Conservation (phyloP, 257 asterid species). For the Salvia splendens region DNA sequence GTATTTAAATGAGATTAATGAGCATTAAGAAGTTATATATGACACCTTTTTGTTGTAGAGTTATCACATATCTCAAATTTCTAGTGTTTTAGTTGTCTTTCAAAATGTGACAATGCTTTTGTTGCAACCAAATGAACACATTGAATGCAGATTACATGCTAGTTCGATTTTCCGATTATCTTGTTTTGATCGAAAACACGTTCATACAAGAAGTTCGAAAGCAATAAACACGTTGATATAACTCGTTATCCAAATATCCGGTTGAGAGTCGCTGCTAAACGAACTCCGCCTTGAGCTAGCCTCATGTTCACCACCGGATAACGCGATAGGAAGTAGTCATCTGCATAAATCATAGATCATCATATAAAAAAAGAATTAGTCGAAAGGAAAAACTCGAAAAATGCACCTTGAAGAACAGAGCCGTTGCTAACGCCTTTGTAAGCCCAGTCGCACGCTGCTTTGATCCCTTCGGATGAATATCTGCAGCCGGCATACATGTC, state of each 20-base stretch:
- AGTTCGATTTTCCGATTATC: too few relatives aligned
- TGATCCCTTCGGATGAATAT: conserved; percentile 79
- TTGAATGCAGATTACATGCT: too few relatives aligned
- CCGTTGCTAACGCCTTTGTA: conserved; percentile 66
- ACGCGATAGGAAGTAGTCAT: conserved; percentile 66
- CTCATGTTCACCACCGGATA: conserved; percentile 61
- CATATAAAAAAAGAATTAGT: not conserved
- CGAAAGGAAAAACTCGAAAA: not conserved
- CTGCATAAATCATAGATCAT: conserved; percentile 42
- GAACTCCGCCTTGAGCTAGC: conserved; percentile 89
- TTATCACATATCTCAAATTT: too few relatives aligned
- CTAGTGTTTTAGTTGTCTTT: too few relatives aligned
- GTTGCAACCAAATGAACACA: too few relatives aligned
- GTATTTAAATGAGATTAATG: too few relatives aligned
- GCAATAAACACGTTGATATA: not conserved
- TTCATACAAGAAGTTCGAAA: not conserved
- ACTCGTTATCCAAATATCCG: conserved; percentile 60
- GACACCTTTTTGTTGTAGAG: too few relatives aligned
- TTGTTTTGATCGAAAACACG: not conserved
- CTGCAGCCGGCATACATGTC: conserved; percentile 37
- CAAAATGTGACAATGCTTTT: too few relatives aligned
- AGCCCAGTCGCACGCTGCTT: conserved; percentile 88
- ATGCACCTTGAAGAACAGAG: conserved; percentile 66
- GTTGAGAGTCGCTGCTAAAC: conserved; percentile 82
- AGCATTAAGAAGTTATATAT: too few relatives aligned